Evolutionary conservation across 2,329 filamentous ascomycete genomes (phyloP), one percentile per base, ranked within the genome.

Genomic region (Stagonosporopsis vannaccii): DNA sequence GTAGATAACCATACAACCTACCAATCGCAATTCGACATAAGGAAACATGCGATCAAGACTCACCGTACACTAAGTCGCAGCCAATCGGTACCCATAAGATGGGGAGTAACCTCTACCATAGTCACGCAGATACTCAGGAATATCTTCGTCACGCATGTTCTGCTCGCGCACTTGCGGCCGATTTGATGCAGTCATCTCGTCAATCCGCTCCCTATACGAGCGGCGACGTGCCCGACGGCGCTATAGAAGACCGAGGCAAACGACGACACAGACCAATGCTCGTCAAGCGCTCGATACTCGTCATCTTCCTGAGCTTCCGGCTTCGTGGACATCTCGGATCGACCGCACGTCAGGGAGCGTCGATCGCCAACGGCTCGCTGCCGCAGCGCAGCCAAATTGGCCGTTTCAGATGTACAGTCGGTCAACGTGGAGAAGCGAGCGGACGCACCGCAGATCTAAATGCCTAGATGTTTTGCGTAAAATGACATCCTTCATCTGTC

Each of bases 361-460:
- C 40, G 45, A 55, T 55, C 51, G 41, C 13, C 51, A 44, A 40
- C 46, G 41, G 45, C 40, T 50, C 26, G 43, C 36, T 43, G 25
- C 43, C 41, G 50, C 41, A 30, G 17, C 23, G 25, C 9, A 36
- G 28, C 35, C 19, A 19, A 28, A 17, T 15, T 23, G 15, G 19
- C 8, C n/a, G 47, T 56, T 56, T 56, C 47, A 47, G 22, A 26
- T 40, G 17, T 32, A 41, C 47, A 43, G 47, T 23, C 30, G 53
- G 53, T 51, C 36, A 43, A 47, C 42, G 30, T 56, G 53, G 47
- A 47, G 53, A 51, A 51, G 43, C 25, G 37, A 47, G 43, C 25
- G 43, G 47, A 32, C 37, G 51, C 26, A 19, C 36, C 48, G 47
- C 37, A 47, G 47, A 56, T 56, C 47, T 19, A 23, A 37, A 46